phyloP scores from a whole-genome alignment of 2,329 filamentous ascomycete genomes.

The Dactylellina haptotyla region DNA sequence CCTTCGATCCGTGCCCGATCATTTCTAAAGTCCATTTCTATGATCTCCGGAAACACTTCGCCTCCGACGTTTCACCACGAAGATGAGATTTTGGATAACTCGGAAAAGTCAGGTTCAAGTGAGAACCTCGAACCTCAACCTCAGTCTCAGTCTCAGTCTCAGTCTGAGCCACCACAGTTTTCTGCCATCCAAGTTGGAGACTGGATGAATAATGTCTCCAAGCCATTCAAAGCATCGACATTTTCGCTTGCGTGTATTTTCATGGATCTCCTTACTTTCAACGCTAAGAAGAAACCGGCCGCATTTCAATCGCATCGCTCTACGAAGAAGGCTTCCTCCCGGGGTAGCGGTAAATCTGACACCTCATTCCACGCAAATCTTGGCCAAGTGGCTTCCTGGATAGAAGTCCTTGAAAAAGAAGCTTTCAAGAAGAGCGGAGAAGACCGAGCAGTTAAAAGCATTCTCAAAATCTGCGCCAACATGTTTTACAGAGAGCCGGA shows the following conservation, averaged over 20 bases:
- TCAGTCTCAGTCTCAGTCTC: no score
- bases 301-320: conserved; percentile 74
- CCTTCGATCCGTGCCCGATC: conserved; percentile 29
- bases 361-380: conserved; percentile 77
- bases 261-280: conserved; percentile 74
- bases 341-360: conserved; percentile 72
- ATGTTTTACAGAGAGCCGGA: conserved; percentile 57
- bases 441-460: conserved; percentile 52
- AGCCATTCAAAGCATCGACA: conserved; percentile 67
- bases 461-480: conserved; percentile 53
- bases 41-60: conserved; percentile 21
- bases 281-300: conserved; percentile 73
- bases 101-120: conserved; percentile 25
- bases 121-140: conserved; percentile 20
- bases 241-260: conserved; percentile 78
- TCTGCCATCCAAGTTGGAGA: conserved; percentile 20
- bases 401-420: conserved; percentile 69
- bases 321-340: conserved; percentile 67
- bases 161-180: neutral
- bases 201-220: conserved; percentile 32
- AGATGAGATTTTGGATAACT: no score
- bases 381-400: conserved; percentile 75
- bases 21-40: conserved; percentile 43
- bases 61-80: neutral
- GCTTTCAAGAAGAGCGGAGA: conserved; percentile 61